Evolutionary conservation across 495 filamentous ascomycete genomes (phyloP), one percentile per base, ranked within the genome.

Genomic region (Aspergillus nidulans): DNA sequence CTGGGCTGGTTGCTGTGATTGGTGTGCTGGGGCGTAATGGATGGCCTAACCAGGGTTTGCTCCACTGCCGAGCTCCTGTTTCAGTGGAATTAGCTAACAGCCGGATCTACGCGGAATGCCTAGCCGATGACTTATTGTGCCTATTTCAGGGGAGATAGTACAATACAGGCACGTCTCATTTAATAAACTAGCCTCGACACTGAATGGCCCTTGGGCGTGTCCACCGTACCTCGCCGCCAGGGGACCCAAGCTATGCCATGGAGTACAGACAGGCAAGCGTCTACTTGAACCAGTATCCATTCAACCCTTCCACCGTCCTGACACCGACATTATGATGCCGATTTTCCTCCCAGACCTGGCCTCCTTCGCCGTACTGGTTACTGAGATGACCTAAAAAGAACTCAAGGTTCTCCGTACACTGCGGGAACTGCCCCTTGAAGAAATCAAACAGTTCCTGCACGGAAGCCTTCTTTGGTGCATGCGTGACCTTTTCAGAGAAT

Each of bases 361-460:
- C 62, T 0, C 62, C 62, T 40, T 62, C 56, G 5, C 60, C 60
- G 52, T 60, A 65, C 43, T 63, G 57, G 42, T 63, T 60, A 21
- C 49, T 41, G 38, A 65, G 23, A 52, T 63, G 60, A 0, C 57
- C 58, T 26, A 65, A 10, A 39, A 65, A 65, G 51, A 65, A 65
- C 3, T 65, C 57, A 38, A 54, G 18, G 18, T 63, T 60, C 52
- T 32, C 66, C 19, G n/a, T 15, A 18, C 47, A 49, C 30, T 49
- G 32, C 26, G 54, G 47, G 45, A 68, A 70, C 30, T 52, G 59
- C 16, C 58, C 41, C 46, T 57, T 55, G 52, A 70, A 70, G n/a
- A 61, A 64, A 15, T 58, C 53, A 40, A 52, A 66, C n/a, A 70
- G 53, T 26, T 68, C 65, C n/a, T 62, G 44, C 8, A 62, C 63